phyloP scores from a whole-genome alignment of 129 eudicot species.

The Chrysanthemum lavandulifolium region DNA sequence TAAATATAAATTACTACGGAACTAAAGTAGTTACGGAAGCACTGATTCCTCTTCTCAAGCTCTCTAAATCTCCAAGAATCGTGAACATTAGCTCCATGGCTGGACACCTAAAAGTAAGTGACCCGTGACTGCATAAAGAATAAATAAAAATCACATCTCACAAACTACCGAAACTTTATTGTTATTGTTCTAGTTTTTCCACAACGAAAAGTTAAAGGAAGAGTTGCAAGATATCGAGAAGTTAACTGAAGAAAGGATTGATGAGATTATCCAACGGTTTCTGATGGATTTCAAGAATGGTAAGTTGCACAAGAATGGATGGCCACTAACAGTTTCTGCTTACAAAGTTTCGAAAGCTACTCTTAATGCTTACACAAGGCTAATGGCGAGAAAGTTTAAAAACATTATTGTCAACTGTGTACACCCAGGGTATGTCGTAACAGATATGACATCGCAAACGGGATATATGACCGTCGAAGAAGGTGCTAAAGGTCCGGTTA shows the following conservation, averaged over 20 bases:
- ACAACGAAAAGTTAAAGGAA: too few relatives aligned
- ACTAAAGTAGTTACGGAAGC: too few relatives aligned
- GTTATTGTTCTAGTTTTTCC: too few relatives aligned
- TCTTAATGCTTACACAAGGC: constrained; percentile 3
- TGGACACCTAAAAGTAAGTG: too few relatives aligned
- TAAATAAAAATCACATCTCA: too few relatives aligned
- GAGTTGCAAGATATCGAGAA: constrained; percentile 2
- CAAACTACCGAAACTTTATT: too few relatives aligned
- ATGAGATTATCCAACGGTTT: constrained; percentile 1
- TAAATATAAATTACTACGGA: too few relatives aligned
- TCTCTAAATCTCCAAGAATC: too few relatives aligned
- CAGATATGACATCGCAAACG: background rate
- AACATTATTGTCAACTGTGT: constrained; percentile 1
- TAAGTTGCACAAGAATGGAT: background rate
- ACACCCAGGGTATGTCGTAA: background rate
- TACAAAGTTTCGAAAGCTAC: constrained; percentile 7
- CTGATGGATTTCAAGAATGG: background rate
- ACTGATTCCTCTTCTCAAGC: too few relatives aligned
- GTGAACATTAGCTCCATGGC: too few relatives aligned
- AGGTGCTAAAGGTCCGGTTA: constrained; percentile 14
- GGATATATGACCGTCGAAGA: background rate
- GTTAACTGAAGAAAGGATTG: background rate
- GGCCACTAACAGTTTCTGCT: constrained; percentile 8
- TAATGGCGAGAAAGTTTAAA: background rate
- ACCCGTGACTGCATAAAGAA: too few relatives aligned